phyloP scores from a whole-genome alignment of 345 rosid species.

The Melaleuca quinquenervia region DNA sequence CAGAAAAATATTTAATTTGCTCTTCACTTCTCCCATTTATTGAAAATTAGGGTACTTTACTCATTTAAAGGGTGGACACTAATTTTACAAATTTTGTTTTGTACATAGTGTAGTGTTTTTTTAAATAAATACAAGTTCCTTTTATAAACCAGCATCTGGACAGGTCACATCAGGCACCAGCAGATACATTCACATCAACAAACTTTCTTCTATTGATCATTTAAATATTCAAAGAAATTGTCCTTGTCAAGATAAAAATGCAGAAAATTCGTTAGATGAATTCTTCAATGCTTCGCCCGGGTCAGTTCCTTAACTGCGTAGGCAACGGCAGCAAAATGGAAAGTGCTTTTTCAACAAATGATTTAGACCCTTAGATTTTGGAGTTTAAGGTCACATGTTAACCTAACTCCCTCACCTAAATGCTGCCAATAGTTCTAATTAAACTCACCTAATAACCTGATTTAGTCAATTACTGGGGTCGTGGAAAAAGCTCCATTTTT shows the following conservation, averaged over 20 bases:
- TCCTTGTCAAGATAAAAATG: background rate
- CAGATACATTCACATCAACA: background rate
- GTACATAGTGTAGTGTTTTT: too few species aligned
- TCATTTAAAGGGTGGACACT: background rate
- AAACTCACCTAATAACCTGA: background rate
- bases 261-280: background rate
- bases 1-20: background rate
- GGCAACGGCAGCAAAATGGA: background rate
- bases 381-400: background rate
- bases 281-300: background rate
- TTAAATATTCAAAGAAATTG: background rate
- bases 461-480: background rate
- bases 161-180: background rate
- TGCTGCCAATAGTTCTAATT: background rate
- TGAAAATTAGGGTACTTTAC: background rate
- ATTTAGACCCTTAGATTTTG: background rate
- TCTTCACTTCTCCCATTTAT: background rate
- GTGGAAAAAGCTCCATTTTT: background rate
- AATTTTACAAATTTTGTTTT: background rate
- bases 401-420: background rate
- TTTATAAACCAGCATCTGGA: background rate
- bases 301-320: background rate
- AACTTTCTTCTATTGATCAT: background rate
- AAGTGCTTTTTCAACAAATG: background rate
- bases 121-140: background rate